phyloP scores from a whole-genome alignment of 2,329 filamentous ascomycete species.

The Harringtonia lauricola region DNA sequence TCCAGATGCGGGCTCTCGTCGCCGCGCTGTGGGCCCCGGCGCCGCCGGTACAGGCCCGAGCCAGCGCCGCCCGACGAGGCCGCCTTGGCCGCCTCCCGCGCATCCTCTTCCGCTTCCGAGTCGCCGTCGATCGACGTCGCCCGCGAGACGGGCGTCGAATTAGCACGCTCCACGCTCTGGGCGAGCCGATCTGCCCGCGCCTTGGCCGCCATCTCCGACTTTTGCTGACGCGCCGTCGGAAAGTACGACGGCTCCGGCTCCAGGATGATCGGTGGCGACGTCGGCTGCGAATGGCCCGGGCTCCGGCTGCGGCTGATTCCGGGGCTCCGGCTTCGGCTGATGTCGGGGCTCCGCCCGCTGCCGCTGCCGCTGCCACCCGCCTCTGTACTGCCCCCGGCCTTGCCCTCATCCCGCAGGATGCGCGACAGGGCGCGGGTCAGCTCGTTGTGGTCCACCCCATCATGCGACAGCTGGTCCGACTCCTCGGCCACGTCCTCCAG shows the following conservation, averaged over 20 bases:
- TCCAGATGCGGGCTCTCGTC: neutral
- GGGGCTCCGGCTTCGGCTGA: too few species aligned
- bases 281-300: too few species aligned
- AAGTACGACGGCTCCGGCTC: slow-evolving; percentile 9
- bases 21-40: neutral
- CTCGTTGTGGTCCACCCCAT: slow-evolving; percentile 12
- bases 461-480: slow-evolving; percentile 1
- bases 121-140: slow-evolving; percentile 16
- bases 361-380: neutral
- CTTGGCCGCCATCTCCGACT: slow-evolving; percentile 22
- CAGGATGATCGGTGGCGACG: neutral
- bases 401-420: slow-evolving; percentile 11
- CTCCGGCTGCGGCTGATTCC: too few species aligned
- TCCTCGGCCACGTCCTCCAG: neutral
- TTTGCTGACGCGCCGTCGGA: slow-evolving; percentile 9
- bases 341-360: neutral
- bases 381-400: too few species aligned
- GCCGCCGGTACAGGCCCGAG: neutral
- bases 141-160: slow-evolving; percentile 17
- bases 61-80: neutral
- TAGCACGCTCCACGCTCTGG: slow-evolving; percentile 18
- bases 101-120: slow-evolving; percentile 1
- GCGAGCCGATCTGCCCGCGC: slow-evolving; percentile 23
- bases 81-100: neutral
- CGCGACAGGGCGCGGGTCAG: slow-evolving; percentile 8